These are phyloP conservation scores for Mycena indigotica DNA, from an alignment of 768 basidiomycete genomes.

Conservation along the genomic window DNA sequence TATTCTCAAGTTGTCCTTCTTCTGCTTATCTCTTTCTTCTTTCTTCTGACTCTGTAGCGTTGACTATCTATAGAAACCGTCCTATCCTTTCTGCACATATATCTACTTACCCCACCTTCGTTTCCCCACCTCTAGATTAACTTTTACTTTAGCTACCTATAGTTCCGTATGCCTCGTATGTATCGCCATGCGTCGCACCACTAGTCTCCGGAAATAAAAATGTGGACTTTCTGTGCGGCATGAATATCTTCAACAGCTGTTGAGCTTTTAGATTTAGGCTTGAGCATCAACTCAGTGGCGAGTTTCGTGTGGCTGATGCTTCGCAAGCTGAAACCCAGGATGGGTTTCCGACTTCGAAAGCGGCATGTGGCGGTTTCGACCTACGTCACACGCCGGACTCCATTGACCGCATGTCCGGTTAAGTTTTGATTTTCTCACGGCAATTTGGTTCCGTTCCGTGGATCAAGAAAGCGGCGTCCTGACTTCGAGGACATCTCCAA, in stretches of 20 bases:
- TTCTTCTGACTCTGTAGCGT: too few species aligned
- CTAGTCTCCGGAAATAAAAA: not conserved
- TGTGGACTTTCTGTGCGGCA: not conserved
- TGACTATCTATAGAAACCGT: not conserved
- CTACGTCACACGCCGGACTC: too few species aligned
- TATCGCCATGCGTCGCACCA: not conserved
- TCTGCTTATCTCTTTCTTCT: not conserved
- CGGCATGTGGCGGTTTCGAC: too few species aligned
- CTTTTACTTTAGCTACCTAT: not conserved
- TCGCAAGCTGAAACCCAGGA: not conserved
- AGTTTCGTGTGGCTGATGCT: not conserved
- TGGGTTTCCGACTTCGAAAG: not conserved
- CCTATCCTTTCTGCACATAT: not conserved
- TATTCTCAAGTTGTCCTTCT: not conserved
- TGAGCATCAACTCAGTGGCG: too few species aligned
- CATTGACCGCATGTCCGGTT: too few species aligned
- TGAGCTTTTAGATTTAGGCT: not conserved
- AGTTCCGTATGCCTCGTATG: not conserved
- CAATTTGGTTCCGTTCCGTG: too few species aligned
- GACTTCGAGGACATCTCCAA: too few species aligned
- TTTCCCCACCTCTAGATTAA: not conserved
- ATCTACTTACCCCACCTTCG: not conserved
- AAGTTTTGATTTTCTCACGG: too few species aligned
- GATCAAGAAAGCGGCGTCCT: too few species aligned
- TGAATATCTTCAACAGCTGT: not conserved